Percentiles rank a stretch among this genome's conserved stretches.
Evolutionary conservation across 805 yeast species (phyloP).

Genomic region (Saccharomyces kudriavzevii): DNA sequence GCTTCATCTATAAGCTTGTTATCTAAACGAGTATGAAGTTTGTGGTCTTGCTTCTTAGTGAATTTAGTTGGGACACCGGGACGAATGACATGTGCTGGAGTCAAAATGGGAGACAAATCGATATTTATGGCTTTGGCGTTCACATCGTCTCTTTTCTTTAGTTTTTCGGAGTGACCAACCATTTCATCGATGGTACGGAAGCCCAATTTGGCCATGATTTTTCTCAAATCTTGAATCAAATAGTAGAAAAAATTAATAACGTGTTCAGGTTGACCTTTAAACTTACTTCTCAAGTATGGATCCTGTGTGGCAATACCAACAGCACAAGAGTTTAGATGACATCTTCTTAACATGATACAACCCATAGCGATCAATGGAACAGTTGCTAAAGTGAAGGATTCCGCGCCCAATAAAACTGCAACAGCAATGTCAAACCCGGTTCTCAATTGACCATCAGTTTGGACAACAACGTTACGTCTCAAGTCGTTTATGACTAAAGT

Average conservation of each 20-base stretch:
- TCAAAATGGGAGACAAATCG: slow-evolving; percentile 85
- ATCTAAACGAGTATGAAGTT: slow-evolving; percentile 85
- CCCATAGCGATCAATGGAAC: slow-evolving; percentile 96
- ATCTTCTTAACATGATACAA: slow-evolving; percentile 91
- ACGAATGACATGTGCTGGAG: slow-evolving; percentile 93
- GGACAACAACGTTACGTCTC: slow-evolving; percentile 91
- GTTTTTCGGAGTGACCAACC: slow-evolving; percentile 95
- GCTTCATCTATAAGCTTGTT: slow-evolving; percentile 95
- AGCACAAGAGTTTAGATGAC: slow-evolving; percentile 91
- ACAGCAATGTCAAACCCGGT: slow-evolving; percentile 96
- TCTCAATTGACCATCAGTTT: slow-evolving; percentile 97
- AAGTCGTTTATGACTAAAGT: slow-evolving; percentile 91
- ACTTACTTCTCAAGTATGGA: slow-evolving; percentile 84
- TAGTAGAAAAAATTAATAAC: slow-evolving; percentile 96
- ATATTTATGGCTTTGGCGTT: slow-evolving; percentile 85
- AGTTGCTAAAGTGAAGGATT: slow-evolving; percentile 97
- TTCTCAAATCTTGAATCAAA: slow-evolving; percentile 84
- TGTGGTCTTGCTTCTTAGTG: slow-evolving; percentile 89
- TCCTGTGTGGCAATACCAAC: slow-evolving; percentile 99
- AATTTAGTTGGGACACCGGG: slow-evolving; percentile 95
- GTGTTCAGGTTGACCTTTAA: slow-evolving; percentile 95
- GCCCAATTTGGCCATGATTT: slow-evolving; percentile 89
- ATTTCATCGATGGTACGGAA: slow-evolving; percentile 93
- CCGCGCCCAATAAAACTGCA: slow-evolving; percentile 95
- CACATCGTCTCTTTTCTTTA: slow-evolving; percentile 77